Percentiles rank a stretch among this genome's conserved stretches.
Evolutionary conservation across 306 rosid genomes (phyloP).

Genomic region (Fragaria iinumae): DNA sequence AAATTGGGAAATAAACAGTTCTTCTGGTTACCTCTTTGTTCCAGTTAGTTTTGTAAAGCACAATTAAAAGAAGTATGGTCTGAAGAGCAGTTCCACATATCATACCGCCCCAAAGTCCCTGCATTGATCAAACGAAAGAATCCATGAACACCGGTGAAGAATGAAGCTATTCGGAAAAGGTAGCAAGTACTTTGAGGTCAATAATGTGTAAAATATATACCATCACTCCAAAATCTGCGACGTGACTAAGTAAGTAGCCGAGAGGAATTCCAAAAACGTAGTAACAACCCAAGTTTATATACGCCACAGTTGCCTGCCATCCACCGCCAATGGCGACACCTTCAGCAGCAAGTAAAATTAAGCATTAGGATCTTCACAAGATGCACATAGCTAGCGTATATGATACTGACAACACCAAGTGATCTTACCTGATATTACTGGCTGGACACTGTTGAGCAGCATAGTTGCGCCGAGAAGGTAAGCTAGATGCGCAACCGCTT

Average conservation of each 20-base stretch:
- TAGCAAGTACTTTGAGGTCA: constrained; percentile 36
- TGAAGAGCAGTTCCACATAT: constrained; percentile 54
- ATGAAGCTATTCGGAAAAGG: neutral
- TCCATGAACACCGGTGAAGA: neutral
- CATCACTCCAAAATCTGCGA: constrained; percentile 55
- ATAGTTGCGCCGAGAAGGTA: constrained; percentile 33
- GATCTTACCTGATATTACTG: constrained; percentile 72
- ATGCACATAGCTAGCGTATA: neutral
- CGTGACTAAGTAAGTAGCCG: constrained; percentile 65
- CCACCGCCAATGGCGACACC: constrained; percentile 99
- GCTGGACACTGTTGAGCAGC: constrained; percentile 73
- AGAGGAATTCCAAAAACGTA: constrained; percentile 80
- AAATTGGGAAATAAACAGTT: neutral
- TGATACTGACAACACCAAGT: neutral
- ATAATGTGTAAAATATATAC: constrained; percentile 24
- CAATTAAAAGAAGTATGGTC: constrained; percentile 43
- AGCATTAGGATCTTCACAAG: neutral
- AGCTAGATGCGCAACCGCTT: constrained; percentile 26
- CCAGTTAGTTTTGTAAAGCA: constrained; percentile 55
- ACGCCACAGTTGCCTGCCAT: constrained; percentile 86
- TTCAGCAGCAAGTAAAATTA: constrained; percentile 6
- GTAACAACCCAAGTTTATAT: constrained; percentile 71
- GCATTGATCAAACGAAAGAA: neutral
- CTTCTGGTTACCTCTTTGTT: constrained; percentile 42
- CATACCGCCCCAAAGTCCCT: constrained; percentile 73